Evolutionary conservation across 257 asterid genomes (phyloP).

Genomic region (Knoxia roxburghii): DNA sequence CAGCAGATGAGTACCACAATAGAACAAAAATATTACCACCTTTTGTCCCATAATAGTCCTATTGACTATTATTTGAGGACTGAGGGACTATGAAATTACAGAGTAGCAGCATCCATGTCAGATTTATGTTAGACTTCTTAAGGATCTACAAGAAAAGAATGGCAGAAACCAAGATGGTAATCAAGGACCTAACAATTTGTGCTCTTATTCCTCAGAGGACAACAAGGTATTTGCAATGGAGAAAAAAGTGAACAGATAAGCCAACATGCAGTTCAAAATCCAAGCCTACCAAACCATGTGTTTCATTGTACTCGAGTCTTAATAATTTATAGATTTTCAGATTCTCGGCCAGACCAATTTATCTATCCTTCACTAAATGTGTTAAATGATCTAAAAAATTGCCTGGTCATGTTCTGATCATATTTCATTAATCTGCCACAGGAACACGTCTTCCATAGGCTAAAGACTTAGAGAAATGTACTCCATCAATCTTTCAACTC

Average conservation of each 20-base stretch:
- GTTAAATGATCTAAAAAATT: too few species aligned
- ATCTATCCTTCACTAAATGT: not conserved
- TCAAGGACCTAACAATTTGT: not conserved
- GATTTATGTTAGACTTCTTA: not conserved
- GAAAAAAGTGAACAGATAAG: not conserved
- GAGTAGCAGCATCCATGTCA: not conserved
- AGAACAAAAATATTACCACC: too few species aligned
- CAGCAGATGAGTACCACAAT: not conserved
- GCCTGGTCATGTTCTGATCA: too few species aligned
- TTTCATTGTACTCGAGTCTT: too few species aligned
- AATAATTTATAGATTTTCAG: not conserved
- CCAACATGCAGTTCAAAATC: not conserved
- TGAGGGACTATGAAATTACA: too few species aligned
- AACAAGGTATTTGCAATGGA: not conserved
- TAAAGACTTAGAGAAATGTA: not conserved
- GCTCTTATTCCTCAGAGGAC: not conserved
- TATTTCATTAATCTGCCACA: not conserved
- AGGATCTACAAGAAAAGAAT: not conserved
- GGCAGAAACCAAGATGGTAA: not conserved
- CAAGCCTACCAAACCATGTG: not conserved
- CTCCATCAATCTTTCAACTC: not conserved
- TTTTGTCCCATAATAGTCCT: too few species aligned
- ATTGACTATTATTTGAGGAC: too few species aligned
- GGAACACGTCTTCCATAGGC: not conserved
- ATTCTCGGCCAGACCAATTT: not conserved